Conservation (phyloP, 2,329 filamentous ascomycete species). For the Helotiales sp. region DNA sequence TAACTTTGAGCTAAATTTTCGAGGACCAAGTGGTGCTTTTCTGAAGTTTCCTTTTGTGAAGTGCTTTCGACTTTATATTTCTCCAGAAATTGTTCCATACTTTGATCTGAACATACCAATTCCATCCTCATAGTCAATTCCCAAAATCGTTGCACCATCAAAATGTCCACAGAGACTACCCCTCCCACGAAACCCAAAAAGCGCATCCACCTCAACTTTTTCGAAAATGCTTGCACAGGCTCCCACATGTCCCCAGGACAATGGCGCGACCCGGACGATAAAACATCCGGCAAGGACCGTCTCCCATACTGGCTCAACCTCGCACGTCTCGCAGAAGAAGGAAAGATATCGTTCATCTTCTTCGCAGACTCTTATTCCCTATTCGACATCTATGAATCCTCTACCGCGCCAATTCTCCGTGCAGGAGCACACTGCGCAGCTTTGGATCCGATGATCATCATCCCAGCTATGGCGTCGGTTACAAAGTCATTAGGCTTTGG, state of each 20-base stretch:
- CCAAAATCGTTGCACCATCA: no score
- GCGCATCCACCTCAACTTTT: constrained; percentile 10
- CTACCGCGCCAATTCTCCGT: background rate
- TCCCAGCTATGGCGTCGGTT: constrained; percentile 13
- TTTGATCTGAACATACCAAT: no score
- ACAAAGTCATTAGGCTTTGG: constrained; percentile 65
- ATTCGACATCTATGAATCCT: background rate
- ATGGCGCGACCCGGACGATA: background rate
- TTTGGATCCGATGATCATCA: background rate
- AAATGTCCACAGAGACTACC: no score
- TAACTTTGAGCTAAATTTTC: no score
- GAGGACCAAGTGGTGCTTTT: no score
- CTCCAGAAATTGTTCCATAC: no score
- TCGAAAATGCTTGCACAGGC: constrained; percentile 10
- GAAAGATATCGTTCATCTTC: constrained; percentile 5
- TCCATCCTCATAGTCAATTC: no score
- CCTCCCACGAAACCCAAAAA: background rate
- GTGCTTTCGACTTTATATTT: no score
- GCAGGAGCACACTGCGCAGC: background rate
- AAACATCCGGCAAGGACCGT: constrained; percentile 1
- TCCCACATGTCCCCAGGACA: constrained; percentile 5
- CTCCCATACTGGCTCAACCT: constrained; percentile 2
- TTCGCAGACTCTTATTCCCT: constrained; percentile 6
- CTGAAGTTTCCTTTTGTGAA: no score
- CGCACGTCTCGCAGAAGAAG: background rate